Percentiles rank a stretch among this genome's conserved stretches.
Evolutionary conservation across 352 stramenopile genomes (phyloP).

Genomic region (Globisporangium nunn): DNA sequence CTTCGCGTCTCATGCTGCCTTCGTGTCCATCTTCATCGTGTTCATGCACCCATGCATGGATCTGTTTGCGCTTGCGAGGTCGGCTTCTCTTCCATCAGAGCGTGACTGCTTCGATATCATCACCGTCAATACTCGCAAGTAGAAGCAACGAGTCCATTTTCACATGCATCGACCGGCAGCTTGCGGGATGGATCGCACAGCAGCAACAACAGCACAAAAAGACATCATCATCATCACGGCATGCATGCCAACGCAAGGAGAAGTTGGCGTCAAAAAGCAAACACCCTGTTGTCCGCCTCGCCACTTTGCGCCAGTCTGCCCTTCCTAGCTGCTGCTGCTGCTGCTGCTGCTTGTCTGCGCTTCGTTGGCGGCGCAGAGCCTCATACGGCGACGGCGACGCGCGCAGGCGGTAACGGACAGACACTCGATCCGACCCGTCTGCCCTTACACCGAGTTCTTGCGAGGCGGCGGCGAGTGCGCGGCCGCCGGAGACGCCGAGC

Average conservation of each 20-base stretch:
- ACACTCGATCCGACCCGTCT: background rate
- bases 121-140: too few relatives aligned
- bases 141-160: too few relatives aligned
- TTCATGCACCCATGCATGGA: too few relatives aligned
- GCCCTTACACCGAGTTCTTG: conserved; percentile 70
- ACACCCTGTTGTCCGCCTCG: conserved; percentile 8
- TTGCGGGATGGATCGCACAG: too few relatives aligned
- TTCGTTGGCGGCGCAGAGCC: background rate
- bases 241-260: background rate
- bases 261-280: conserved; percentile 1
- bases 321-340: background rate
- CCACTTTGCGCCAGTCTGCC: background rate
- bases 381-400: background rate
- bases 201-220: too few relatives aligned
- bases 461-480: conserved; percentile 43
- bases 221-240: too few relatives aligned
- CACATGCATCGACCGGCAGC: too few relatives aligned
- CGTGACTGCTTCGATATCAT: too few relatives aligned
- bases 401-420: background rate
- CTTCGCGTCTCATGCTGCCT: conserved; percentile 1
- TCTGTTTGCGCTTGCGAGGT: too few relatives aligned
- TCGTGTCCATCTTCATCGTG: background rate
- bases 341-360: background rate
- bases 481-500: conserved; percentile 43
- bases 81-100: too few relatives aligned